These are phyloP conservation scores for Bauhinia variegata DNA, from an alignment of 306 rosid genomes.

Conservation along the genomic window DNA sequence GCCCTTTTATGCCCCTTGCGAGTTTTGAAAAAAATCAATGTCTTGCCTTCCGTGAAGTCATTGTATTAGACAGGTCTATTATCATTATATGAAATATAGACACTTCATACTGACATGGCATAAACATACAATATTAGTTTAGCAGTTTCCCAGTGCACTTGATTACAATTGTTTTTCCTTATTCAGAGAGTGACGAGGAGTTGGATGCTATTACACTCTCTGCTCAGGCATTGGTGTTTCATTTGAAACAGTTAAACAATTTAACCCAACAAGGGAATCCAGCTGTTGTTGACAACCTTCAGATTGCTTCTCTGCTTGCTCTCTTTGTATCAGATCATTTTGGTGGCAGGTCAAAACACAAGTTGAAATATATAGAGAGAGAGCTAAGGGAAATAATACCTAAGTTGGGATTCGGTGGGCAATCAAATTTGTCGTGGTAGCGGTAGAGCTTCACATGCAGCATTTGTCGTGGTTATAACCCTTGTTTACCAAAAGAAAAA, in stretches of 20 bases:
- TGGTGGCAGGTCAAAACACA: slow-evolving; percentile 94
- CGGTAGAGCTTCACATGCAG: slow-evolving; percentile 61
- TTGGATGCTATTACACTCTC: slow-evolving; percentile 79
- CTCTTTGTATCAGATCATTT: slow-evolving; percentile 98
- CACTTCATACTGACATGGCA: slow-evolving; percentile 4
- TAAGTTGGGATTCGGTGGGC: too few species aligned
- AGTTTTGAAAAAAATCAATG: slow-evolving; percentile 69
- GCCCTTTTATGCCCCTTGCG: slow-evolving; percentile 84
- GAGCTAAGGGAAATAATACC: too few species aligned
- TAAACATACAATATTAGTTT: background rate
- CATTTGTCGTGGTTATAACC: slow-evolving; percentile 40
- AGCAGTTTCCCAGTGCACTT: slow-evolving; percentile 20
- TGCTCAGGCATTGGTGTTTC: slow-evolving; percentile 68
- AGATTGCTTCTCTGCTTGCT: slow-evolving; percentile 77
- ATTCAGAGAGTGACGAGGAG: slow-evolving; percentile 81
- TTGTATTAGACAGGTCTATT: slow-evolving; percentile 77
- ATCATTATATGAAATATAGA: slow-evolving; percentile 7
- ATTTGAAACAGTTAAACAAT: slow-evolving; percentile 65
- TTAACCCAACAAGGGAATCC: slow-evolving; percentile 55
- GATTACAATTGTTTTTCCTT: slow-evolving; percentile 41
- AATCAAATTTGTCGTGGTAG: too few species aligned
- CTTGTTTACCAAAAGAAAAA: slow-evolving; percentile 39
- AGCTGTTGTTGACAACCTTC: slow-evolving; percentile 57
- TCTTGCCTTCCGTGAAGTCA: slow-evolving; percentile 87
- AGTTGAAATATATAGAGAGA: too few species aligned